Evolutionary conservation across 805 yeast species (phyloP).

Genomic region (Saccharomycopsis lassenensis): DNA sequence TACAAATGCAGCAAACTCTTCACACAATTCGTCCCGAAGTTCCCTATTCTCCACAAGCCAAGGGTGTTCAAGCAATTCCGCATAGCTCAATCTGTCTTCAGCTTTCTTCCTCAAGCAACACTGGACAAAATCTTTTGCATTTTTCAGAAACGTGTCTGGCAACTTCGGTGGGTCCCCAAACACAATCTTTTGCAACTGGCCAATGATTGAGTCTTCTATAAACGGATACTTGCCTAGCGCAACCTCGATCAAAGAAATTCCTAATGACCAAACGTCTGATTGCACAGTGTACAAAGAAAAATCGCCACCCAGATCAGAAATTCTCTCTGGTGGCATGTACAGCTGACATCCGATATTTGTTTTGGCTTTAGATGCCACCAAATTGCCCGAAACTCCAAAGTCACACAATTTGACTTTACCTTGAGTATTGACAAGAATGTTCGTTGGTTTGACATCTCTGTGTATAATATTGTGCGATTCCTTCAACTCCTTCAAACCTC

Average conservation of each 20-base stretch:
- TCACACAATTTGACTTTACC: slow-evolving; percentile 93
- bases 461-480: slow-evolving; percentile 89
- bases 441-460: slow-evolving; percentile 95
- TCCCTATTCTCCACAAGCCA: slow-evolving; percentile 45
- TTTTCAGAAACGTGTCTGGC: slow-evolving; percentile 54
- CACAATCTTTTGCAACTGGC: slow-evolving; percentile 93
- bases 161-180: slow-evolving; percentile 86
- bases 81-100: slow-evolving; percentile 68
- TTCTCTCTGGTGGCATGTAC: slow-evolving; percentile 98
- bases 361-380: slow-evolving; percentile 89
- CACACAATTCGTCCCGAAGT: slow-evolving; percentile 6
- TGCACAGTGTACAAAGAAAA: slow-evolving; percentile 82
- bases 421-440: slow-evolving; percentile 65
- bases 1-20: slow-evolving; percentile 24
- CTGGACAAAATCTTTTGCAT: slow-evolving; percentile 73
- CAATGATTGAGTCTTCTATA: slow-evolving; percentile 83
- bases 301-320: slow-evolving; percentile 55
- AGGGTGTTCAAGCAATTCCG: slow-evolving; percentile 63
- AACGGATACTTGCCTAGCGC: slow-evolving; percentile 93
- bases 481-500: slow-evolving; percentile 74
- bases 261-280: slow-evolving; percentile 92
- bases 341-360: slow-evolving; percentile 97
- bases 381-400: slow-evolving; percentile 91
- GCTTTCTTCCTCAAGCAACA: slow-evolving; percentile 76
- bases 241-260: slow-evolving; percentile 75